These are phyloP conservation scores for Myochromella boudieri DNA, from an alignment of 768 basidiomycete genomes.

Conservation along the genomic window DNA sequence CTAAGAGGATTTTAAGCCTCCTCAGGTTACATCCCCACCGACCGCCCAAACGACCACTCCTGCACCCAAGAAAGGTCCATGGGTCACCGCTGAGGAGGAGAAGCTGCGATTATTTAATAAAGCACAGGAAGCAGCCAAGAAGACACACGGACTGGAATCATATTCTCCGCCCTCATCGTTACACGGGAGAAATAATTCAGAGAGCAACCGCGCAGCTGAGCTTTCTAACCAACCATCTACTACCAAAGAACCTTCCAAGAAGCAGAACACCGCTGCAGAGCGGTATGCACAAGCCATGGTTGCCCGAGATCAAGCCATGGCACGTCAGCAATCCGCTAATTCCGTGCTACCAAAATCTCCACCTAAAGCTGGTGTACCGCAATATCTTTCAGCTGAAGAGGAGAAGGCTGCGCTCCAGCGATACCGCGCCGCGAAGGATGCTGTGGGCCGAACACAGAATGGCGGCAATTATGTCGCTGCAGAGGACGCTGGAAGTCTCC, in stretches of 20 bases:
- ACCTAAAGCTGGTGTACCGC: slow-evolving; percentile 30
- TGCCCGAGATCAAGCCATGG: slow-evolving; percentile 24
- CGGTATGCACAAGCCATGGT: slow-evolving; percentile 30
- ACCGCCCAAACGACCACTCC: slow-evolving; percentile 18
- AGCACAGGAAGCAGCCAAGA: slow-evolving; percentile 65
- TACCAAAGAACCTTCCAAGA: slow-evolving; percentile 10
- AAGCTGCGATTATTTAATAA: slow-evolving; percentile 68
- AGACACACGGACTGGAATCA: slow-evolving; percentile 45
- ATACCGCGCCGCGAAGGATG: slow-evolving; percentile 71
- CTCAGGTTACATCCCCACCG: slow-evolving; percentile 19
- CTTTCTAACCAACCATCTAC: slow-evolving; percentile 16
- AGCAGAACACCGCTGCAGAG: slow-evolving; percentile 11
- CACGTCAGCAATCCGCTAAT: slow-evolving; percentile 10
- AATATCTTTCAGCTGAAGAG: slow-evolving; percentile 64
- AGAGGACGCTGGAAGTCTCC: slow-evolving; percentile 13
- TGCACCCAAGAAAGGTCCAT: slow-evolving; percentile 29
- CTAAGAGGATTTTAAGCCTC: slow-evolving; percentile 19
- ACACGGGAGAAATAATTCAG: slow-evolving; percentile 24
- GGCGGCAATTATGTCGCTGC: slow-evolving; percentile 20
- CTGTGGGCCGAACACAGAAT: slow-evolving; percentile 62
- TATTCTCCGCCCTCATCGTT: slow-evolving; percentile 23
- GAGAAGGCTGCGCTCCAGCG: slow-evolving; percentile 71
- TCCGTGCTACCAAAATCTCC: slow-evolving; percentile 14
- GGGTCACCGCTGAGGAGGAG: slow-evolving; percentile 76
- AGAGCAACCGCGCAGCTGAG: slow-evolving; percentile 11